Evolutionary conservation across 208 protist species (phyloP), one percentile per base, ranked within the genome.

Genomic region (Zelonia costaricensis): DNA sequence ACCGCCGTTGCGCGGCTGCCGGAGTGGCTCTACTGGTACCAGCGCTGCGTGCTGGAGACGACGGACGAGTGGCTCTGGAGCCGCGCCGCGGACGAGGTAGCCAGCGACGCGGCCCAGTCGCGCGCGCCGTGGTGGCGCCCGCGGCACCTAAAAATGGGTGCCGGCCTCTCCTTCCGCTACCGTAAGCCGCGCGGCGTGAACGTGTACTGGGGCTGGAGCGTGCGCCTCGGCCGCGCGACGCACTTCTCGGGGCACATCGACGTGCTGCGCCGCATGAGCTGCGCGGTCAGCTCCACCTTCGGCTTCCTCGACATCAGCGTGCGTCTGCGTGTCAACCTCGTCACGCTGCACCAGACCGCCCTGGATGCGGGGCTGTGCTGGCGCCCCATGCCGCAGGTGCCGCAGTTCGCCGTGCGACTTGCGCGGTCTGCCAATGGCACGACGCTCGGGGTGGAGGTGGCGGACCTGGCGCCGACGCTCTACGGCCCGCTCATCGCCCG

Each of bases 261-360:
- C 48, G 82, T 80, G 16, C 66, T 93, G 62, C 83, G 82, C 2
- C 87, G 87, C 44, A 68, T 82, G 49, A 89, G 76, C 69, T 79
- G 66, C 55, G 68, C 81, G n/a, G 57, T 87, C 31, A 85, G 72
- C 49, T 86, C 72, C 55, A 73, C 49, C 15, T 78, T 81, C 12
- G 71, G 59, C 10, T 67, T 60, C 10, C 42, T 90, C 12, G 80
- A 85, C 55, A 18, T 80, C 18, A 76, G 82, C 39, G 76, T 80
- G 36, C 86, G 86, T 0, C 72, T 93, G 38, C 80, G 84, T 16
- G 52, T 84, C 9, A 93, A 93, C 43, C 53, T 90, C 18, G 83
- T 93, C 64, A 93, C 86, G 25, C 77, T 81, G 46, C 86, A 93
- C 56, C 51, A 75, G 49, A 93, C 86, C 1, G 76, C 80, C 39